Conservation (phyloP, 106 monocot species). For the Dioscorea alata region DNA sequence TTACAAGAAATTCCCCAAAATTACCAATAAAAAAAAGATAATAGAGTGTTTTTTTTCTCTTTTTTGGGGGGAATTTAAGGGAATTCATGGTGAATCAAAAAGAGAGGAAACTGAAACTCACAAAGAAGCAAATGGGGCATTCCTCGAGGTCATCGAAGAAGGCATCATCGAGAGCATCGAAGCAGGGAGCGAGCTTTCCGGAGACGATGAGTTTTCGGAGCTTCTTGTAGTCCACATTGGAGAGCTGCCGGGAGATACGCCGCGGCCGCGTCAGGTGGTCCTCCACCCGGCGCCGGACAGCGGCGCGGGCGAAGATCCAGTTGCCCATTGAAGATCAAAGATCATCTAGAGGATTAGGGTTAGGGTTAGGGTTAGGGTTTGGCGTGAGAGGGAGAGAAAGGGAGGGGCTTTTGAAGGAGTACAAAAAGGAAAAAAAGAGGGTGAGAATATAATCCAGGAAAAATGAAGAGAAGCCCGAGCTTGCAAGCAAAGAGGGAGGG, state of each 20-base stretch:
- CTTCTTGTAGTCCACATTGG: conserved; percentile 55
- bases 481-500: no score
- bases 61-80: background rate
- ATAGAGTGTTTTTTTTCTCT: no score
- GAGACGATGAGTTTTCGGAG: conserved; percentile 56
- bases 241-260: conserved; percentile 30
- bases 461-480: no score
- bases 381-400: no score
- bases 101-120: conserved; percentile 5
- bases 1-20: background rate
- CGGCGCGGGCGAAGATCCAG: no score
- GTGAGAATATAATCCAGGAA: no score
- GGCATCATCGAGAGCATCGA: conserved; percentile 44
- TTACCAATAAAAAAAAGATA: background rate
- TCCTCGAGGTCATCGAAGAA: conserved; percentile 44
- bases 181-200: conserved; percentile 63
- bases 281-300: conserved; percentile 24
- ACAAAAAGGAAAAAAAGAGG: no score
- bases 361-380: no score
- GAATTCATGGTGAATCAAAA: background rate
- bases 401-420: no score
- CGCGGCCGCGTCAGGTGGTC: conserved; percentile 58
- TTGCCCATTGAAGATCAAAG: no score
- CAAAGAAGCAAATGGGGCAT: conserved; percentile 77
- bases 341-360: no score